A percentile compares a stretch with the other conserved stretches of the same genome.
These are phyloP conservation scores for Boletales sp. DNA, from an alignment of 768 basidiomycete species.

Conservation along the genomic window DNA sequence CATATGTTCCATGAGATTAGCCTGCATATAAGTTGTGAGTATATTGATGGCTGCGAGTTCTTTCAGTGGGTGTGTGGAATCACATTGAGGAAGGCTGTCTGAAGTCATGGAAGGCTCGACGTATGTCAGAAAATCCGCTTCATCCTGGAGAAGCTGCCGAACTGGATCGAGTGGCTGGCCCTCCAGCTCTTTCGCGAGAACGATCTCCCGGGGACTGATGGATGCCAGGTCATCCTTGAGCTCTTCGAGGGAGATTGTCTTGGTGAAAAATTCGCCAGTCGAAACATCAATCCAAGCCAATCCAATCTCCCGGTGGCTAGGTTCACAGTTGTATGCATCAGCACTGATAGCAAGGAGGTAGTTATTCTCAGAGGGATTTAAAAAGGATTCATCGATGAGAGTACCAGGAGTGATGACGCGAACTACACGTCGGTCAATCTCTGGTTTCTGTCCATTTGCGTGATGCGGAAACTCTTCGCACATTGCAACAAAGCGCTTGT, in stretches of 20 bases:
- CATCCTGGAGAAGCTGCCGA: constrained; percentile 47
- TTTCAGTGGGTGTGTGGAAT: constrained; percentile 20
- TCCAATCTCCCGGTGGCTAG: constrained; percentile 39
- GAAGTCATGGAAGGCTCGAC: constrained; percentile 12
- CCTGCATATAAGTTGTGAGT: constrained; percentile 61
- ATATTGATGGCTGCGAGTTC: constrained; percentile 60
- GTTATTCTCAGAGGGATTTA: constrained; percentile 85
- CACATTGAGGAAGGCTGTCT: neutral
- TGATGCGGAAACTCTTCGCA: constrained; percentile 84
- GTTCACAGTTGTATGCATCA: constrained; percentile 2
- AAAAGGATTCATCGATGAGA: constrained; percentile 86
- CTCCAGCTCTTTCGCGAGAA: constrained; percentile 50
- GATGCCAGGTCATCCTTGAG: constrained; percentile 81
- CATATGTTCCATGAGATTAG: constrained; percentile 75
- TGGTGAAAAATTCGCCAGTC: constrained; percentile 90
- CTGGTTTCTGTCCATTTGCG: constrained; percentile 47
- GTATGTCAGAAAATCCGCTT: constrained; percentile 54
- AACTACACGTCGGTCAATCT: constrained; percentile 76
- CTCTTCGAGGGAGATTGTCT: constrained; percentile 46
- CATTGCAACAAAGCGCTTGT: constrained; percentile 84
- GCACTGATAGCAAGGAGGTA: constrained; percentile 71
- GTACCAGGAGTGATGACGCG: constrained; percentile 93
- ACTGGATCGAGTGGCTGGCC: constrained; percentile 42
- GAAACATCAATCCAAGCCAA: constrained; percentile 95
- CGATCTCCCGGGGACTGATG: constrained; percentile 78